A percentile compares a stretch with the other conserved stretches of the same genome.
Evolutionary conservation across 2,329 filamentous ascomycete species (phyloP).

Genomic region (Ambrosiella cleistominuta): DNA sequence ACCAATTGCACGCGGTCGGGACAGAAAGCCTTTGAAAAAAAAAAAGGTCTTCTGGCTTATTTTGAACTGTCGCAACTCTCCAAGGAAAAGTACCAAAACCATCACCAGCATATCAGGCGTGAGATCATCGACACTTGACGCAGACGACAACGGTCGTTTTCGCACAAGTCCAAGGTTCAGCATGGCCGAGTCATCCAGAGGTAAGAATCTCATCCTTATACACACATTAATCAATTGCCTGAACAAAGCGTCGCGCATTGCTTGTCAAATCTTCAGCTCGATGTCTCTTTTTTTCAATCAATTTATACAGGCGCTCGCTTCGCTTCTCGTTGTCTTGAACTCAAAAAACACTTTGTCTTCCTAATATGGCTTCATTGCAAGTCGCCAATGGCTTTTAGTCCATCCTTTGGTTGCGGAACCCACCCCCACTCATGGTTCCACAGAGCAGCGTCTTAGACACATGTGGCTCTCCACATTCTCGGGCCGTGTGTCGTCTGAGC

Average conservation of each 20-base stretch:
- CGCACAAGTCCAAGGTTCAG: background rate
- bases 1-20: constrained; percentile 1
- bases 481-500: background rate
- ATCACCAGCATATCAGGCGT: background rate
- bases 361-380: background rate
- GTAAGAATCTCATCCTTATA: background rate
- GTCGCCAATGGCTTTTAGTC: no score
- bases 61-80: background rate
- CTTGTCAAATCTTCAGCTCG: no score
- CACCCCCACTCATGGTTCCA: background rate
- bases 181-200: constrained; percentile 1
- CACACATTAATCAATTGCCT: background rate
- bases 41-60: background rate
- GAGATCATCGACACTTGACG: background rate
- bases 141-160: background rate
- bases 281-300: no score
- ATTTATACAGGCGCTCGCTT: no score
- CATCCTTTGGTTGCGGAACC: no score
- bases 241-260: no score
- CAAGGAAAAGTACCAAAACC: background rate
- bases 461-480: background rate
- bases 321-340: background rate
- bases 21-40: constrained; percentile 3
- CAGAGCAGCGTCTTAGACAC: background rate
- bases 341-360: background rate